A percentile compares a stretch with the other conserved stretches of the same genome.
phyloP scores from a whole-genome alignment of 352 stramenopile species.

The Phytopythium vexans region DNA sequence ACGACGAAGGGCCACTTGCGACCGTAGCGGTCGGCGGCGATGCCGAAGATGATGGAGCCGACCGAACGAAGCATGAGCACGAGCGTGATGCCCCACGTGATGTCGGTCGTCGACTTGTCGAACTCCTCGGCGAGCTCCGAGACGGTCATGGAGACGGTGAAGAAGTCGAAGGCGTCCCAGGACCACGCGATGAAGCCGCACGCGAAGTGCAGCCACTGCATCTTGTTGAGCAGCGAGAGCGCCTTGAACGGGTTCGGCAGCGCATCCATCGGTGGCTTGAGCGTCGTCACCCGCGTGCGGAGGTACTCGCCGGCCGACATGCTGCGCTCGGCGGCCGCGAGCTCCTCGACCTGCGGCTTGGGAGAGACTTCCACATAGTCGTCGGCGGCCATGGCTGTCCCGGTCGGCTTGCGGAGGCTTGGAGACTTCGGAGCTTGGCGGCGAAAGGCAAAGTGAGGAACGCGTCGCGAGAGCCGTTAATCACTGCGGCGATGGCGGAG shows the following conservation, averaged over 20 bases:
- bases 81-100: conserved; percentile 54
- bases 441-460: conserved; percentile 1
- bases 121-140: conserved; percentile 42
- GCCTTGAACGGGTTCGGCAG: conserved; percentile 24
- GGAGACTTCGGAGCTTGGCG: not conserved
- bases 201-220: conserved; percentile 34
- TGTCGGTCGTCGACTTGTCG: conserved; percentile 31
- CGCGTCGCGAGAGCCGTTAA: not conserved
- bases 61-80: conserved; percentile 49
- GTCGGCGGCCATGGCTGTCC: too few relatives aligned
- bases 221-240: conserved; percentile 18
- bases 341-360: conserved; percentile 1
- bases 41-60: conserved; percentile 35
- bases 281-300: conserved; percentile 22
- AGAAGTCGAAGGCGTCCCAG: conserved; percentile 57
- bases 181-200: conserved; percentile 35
- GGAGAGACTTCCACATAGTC: too few relatives aligned
- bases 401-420: too few relatives aligned
- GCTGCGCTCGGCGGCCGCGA: conserved; percentile 8
- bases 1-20: conserved; percentile 40
- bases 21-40: conserved; percentile 38
- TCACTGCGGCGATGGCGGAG: not conserved
- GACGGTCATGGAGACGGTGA: conserved; percentile 48
- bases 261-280: conserved; percentile 30
- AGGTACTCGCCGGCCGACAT: conserved; percentile 34